Evolutionary conservation across 345 rosid species (phyloP), one percentile per base, ranked within the genome.

Genomic region (Carallia brachiata): DNA sequence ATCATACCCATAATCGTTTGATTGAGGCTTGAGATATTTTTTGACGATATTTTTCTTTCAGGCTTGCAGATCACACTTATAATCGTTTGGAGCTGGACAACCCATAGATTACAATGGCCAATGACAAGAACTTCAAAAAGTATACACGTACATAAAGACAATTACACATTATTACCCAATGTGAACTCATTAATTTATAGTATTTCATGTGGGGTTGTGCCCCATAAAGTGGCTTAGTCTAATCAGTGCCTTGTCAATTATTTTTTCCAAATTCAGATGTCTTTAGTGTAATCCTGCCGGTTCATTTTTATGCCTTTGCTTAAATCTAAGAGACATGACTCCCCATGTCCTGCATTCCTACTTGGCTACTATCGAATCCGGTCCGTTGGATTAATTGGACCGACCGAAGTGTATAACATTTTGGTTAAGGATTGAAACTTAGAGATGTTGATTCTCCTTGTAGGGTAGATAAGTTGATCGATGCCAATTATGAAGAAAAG

Each of bases 161-260:
- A 79, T 76, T 47, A 71, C 63, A 52, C 47, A 40, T 47, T 65
- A 50, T 8, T 61, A 54, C 36, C 4, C 34, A 28, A 23, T 8
- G 34, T 55, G 62, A 18, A 23, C 55, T 40, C 61, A 7, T 31
- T 73, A 70, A 76, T 66, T 62, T 52, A 36, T 34, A 31, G 53
- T 66, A 61, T 65, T 66, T 66, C 77, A 79, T 55, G 83, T 71
- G 85, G 72, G 47, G 19, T 67, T 75, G 82, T 73, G 82, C 69
- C 75, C 80, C 59, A 18, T 27, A 52, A 75, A 75, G 78, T 68
- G 37, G 73, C 75, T 74, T 79, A 63, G 79, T 77, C 83, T 74
- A 74, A 61, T 77, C 81, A 71, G 63, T 2, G 57, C 55, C 68
- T 62, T 30, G 50, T 44, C 54, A 7, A 17, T 50, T 66, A 16